Base-by-base conservation (phyloP, 2,329 filamentous ascomycete species). In the Fusarium proliferatum region DNA sequence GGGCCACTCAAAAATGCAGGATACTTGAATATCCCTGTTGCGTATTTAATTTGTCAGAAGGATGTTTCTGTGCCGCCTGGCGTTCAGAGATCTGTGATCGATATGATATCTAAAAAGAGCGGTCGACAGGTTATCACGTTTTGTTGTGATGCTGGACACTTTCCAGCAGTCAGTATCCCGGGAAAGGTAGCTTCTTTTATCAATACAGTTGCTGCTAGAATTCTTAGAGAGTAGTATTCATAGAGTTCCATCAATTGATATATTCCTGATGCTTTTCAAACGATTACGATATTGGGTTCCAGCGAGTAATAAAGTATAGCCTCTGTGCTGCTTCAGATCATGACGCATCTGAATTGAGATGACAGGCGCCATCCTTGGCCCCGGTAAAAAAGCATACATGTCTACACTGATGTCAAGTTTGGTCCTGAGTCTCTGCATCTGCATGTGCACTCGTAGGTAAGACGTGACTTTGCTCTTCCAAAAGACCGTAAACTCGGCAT, bases 211-310 rank as follows among this genome's bases (percentile, higher is more conserved):
- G 15, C 26, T 10, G 6, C 5, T 4, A 7, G 17, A 19, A 13
- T 2, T 8, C 0, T 17, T n/a, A 0, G 1, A 15, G 4, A 42
- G 5, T 30, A 19, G 15, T 8, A 1, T 3, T 5, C 4, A 30
- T 28, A 3, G 9, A 39, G 9, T n/a, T 2, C 5, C 13, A 17
- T 17, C 2, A 9, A 28, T 39, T 2, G 9, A 5, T 10, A 11
- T 10, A 30, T 6, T 6, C 9, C 6, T 2, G 15, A 19, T 16
- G 2, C 34, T 12, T 9, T 9, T 11, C 6, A 39, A 30, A 30
- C 21, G 5, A 17, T 5, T n/a, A 15, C 17, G 6, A 3, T 1
- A 7, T 15, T 11, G 6, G 10, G 2, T 34, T 11, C 16, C 8
- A 9, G 21, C 19, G 21, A 51, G 21, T 13, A 10, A 2, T 3